Evolutionary conservation across 768 basidiomycete genomes (phyloP).

Genomic region (Suillus alpinus): DNA sequence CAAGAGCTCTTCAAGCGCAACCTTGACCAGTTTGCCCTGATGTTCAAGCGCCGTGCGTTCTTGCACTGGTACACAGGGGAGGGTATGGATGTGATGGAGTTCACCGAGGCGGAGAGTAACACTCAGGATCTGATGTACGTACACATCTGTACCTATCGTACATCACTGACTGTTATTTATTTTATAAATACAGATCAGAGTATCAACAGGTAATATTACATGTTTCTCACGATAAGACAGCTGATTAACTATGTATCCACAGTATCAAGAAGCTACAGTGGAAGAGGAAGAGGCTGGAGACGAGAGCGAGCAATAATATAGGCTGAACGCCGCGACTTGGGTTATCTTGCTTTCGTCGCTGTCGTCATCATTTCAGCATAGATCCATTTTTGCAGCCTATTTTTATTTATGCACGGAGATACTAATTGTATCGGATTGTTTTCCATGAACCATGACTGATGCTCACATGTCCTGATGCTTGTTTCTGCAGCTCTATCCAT

Average conservation of each 20-base stretch:
- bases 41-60: conserved; percentile 86
- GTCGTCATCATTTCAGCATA: neutral
- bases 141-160: neutral
- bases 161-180: conserved; percentile 8
- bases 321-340: neutral
- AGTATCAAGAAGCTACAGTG: conserved; percentile 61
- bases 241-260: conserved; percentile 4
- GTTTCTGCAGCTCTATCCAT: neutral
- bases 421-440: neutral
- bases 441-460: neutral
- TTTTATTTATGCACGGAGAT: conserved; percentile 1
- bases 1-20: conserved; percentile 85
- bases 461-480: neutral
- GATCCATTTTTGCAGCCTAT: neutral
- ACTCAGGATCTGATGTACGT: conserved; percentile 76
- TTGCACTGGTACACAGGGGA: conserved; percentile 90
- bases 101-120: conserved; percentile 87
- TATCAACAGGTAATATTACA: conserved; percentile 69
- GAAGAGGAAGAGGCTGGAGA: conserved; percentile 40
- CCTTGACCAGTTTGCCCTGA: conserved; percentile 66
- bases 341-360: neutral
- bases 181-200: conserved; percentile 57
- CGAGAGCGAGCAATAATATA: conserved; percentile 28
- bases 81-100: conserved; percentile 85
- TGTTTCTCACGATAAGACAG: neutral